phyloP scores from a whole-genome alignment of 352 stramenopile species.

The Globisporangium paddicum region DNA sequence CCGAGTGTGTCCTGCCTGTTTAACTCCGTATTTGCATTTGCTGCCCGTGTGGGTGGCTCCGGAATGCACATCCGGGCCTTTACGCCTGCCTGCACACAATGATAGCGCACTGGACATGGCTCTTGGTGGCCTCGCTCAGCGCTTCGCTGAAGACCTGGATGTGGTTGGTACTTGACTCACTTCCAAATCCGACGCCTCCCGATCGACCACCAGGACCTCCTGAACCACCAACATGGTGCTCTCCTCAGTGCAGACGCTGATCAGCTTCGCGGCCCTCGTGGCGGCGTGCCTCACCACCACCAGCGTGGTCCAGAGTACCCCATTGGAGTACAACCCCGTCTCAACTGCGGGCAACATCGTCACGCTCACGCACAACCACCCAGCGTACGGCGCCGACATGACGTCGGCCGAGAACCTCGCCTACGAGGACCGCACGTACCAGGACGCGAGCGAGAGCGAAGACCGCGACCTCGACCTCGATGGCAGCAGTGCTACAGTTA shows the following conservation, averaged over 20 bases:
- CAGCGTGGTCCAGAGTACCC: slow-evolving; percentile 7
- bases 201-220: not conserved
- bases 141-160: not conserved
- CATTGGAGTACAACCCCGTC: slow-evolving; percentile 23
- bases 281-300: slow-evolving; percentile 8
- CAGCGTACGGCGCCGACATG: slow-evolving; percentile 24
- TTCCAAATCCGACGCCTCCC: not conserved
- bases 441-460: slow-evolving; percentile 7
- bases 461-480: slow-evolving; percentile 3
- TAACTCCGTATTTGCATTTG: not conserved
- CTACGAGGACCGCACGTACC: slow-evolving; percentile 20
- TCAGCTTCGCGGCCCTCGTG: slow-evolving; percentile 8
- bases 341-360: slow-evolving; percentile 21
- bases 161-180: not conserved
- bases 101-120: slow-evolving; percentile 1
- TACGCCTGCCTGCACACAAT: slow-evolving; percentile 4
- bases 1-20: not conserved
- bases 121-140: not conserved
- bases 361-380: slow-evolving; percentile 29
- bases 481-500: not conserved
- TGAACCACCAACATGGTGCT: not conserved
- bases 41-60: not conserved
- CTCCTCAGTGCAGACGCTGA: slow-evolving; percentile 7
- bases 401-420: slow-evolving; percentile 11
- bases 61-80: not conserved